Evolutionary conservation across 2,329 filamentous ascomycete species (phyloP), one percentile per base, ranked within the genome.

Genomic region (Pleurostoma richardsiae): DNA sequence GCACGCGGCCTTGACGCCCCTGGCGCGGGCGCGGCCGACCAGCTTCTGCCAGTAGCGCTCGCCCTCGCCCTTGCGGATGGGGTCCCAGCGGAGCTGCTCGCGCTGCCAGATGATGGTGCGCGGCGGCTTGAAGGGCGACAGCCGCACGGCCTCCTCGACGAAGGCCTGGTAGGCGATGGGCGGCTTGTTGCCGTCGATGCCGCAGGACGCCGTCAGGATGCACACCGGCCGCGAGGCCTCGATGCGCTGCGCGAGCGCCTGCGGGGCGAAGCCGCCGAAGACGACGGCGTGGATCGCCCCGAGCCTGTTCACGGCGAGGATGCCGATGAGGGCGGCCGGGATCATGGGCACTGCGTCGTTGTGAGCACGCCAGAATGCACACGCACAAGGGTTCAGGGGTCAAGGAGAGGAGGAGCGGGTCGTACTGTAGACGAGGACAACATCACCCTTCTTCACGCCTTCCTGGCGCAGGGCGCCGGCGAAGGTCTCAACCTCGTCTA

Each of bases 251-350:
- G 90, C 89, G 40, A 96, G 74, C 4, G 90, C 88, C 7, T 77
- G 73, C 0, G 90, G 76, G 0, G 89, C 90, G 62, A 97, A 97
- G 0, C 92, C 91, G 39, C 92, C 92, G 65, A 96, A 96, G 4
- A 97, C 92, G 4, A 95, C 89, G 4, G 88, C 84, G 62, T 97
- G 92, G 44, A 96, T 82, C 11, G 90, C 92, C 8, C 91, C 92
- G 1, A 96, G 74, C 7, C 90, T 82, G 50, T 83, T 83, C 49
- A 87, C 80, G 28, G 92, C 90, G 4, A 96, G 80, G 53, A 94
- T 90, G 7, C 87, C 91, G 51, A 95, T 82, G n/a, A 96, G 64
- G 2, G 90, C 88, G 0, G 89, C 85, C 1, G 92, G 91, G 40
- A 96, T 89, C 91, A 96, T 96, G 46, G 91, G 91, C 91, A 96